These are phyloP conservation scores for Heterobasidion irregulare DNA, from an alignment of 1,284 basidiomycete genomes.

Conservation along the genomic window DNA sequence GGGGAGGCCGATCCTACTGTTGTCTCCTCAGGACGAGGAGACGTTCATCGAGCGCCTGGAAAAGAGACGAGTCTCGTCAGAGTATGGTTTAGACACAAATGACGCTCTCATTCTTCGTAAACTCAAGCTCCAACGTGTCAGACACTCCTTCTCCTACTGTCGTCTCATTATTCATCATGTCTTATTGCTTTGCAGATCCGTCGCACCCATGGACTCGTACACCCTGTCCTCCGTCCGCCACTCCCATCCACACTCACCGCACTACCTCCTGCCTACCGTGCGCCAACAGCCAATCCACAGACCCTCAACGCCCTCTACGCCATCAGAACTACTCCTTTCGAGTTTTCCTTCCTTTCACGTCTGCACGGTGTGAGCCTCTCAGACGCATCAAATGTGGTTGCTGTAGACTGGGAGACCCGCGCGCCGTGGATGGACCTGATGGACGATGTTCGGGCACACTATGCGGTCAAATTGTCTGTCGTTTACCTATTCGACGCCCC, in stretches of 20 bases:
- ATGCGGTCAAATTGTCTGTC: slow-evolving; percentile 48
- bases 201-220: slow-evolving; percentile 5
- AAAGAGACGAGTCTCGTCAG: background rate
- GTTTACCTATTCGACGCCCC: background rate
- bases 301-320: slow-evolving; percentile 44
- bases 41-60: slow-evolving; percentile 6
- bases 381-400: slow-evolving; percentile 22
- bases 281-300: slow-evolving; percentile 24
- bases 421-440: slow-evolving; percentile 70
- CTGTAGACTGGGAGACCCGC: slow-evolving; percentile 62
- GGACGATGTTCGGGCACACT: slow-evolving; percentile 59
- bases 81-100: slow-evolving; percentile 9
- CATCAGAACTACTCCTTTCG: slow-evolving; percentile 55
- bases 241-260: slow-evolving; percentile 9
- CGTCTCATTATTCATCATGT: too few relatives aligned
- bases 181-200: slow-evolving; percentile 4
- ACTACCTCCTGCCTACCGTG: slow-evolving; percentile 9
- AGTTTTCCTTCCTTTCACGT: slow-evolving; percentile 54
- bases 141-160: slow-evolving; percentile 11
- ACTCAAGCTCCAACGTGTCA: slow-evolving; percentile 35
- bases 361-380: slow-evolving; percentile 29
- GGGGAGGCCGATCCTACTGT: slow-evolving; percentile 10
- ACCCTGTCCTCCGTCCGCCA: slow-evolving; percentile 9
- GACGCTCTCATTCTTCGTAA: slow-evolving; percentile 37
- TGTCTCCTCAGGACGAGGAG: slow-evolving; percentile 7